Evolutionary conservation across 306 rosid genomes (phyloP).

Genomic region (Cicer judaicum): DNA sequence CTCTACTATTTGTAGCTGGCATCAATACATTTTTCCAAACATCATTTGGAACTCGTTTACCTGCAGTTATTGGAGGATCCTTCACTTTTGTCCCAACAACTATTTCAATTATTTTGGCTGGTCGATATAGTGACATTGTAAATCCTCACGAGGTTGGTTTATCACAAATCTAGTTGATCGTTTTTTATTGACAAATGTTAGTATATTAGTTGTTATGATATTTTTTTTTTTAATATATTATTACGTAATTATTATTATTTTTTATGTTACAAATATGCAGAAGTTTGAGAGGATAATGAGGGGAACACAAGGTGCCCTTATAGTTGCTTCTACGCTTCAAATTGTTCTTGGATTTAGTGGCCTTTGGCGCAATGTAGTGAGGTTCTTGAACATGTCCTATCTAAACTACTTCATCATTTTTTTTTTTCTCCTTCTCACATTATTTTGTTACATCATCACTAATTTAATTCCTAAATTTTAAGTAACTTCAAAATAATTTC

Average conservation of each 20-base stretch:
- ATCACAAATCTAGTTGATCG: background rate
- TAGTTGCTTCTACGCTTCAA: constrained; percentile 95
- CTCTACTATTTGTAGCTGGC: constrained; percentile 87
- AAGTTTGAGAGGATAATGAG: constrained; percentile 93
- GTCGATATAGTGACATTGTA: constrained; percentile 79
- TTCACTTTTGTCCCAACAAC: constrained; percentile 91
- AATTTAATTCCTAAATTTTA: too few relatives aligned
- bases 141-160: constrained; percentile 79
- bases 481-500: too few relatives aligned
- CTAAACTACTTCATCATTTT: constrained; percentile 9
- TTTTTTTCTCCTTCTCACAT: background rate
- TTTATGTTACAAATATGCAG: constrained; percentile 54
- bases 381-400: constrained; percentile 53
- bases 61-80: constrained; percentile 92
- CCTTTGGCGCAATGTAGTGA: constrained; percentile 95
- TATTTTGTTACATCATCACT: background rate
- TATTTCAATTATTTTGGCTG: constrained; percentile 89
- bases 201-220: too few relatives aligned
- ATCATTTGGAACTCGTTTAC: constrained; percentile 87
- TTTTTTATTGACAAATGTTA: background rate
- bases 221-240: background rate
- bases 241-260: background rate
- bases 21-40: constrained; percentile 82
- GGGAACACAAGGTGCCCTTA: constrained; percentile 95
- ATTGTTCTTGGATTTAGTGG: constrained; percentile 99